Evolutionary conservation across 2,329 filamentous ascomycete species (phyloP).

Genomic region (Ophiostoma triangulosporum): DNA sequence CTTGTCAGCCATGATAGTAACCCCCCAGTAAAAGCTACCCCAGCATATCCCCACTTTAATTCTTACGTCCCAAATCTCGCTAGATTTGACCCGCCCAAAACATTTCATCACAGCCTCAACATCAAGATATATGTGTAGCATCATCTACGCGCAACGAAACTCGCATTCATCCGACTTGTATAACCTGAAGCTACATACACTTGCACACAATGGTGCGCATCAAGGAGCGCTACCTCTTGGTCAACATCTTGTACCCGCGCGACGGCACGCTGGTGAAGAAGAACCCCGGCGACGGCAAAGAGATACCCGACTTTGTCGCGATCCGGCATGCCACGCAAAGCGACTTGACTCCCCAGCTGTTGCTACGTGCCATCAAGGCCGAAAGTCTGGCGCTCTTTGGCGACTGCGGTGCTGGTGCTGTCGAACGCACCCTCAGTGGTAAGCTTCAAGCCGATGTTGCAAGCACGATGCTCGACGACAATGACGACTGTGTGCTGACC

Average conservation of each 20-base stretch:
- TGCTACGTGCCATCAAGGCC: conserved; percentile 57
- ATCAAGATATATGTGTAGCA: not conserved
- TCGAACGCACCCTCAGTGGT: conserved; percentile 58
- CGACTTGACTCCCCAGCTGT: conserved; percentile 48
- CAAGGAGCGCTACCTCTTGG: conserved; percentile 90
- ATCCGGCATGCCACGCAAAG: conserved; percentile 70
- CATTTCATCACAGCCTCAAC: not conserved
- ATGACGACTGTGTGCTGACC: not conserved
- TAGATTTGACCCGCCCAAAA: conserved; percentile 4
- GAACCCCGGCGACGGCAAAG: conserved; percentile 1
- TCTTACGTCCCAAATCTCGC: not conserved
- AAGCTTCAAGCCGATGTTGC: conserved; percentile 14
- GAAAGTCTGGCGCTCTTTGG: conserved; percentile 66
- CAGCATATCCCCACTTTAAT: conserved; percentile 6
- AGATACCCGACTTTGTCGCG: conserved; percentile 47
- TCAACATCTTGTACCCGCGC: conserved; percentile 78
- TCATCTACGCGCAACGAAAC: not conserved
- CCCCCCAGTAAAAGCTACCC: not conserved
- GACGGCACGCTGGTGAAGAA: conserved; percentile 27
- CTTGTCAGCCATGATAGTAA: not conserved
- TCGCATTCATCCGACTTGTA: not conserved
- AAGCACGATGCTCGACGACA: too few species aligned
- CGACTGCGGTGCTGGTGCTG: conserved; percentile 71
- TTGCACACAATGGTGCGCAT: conserved; percentile 60
- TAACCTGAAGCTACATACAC: not conserved